Conservation (phyloP, 163 green algal species). For the Picocystis sp. region DNA sequence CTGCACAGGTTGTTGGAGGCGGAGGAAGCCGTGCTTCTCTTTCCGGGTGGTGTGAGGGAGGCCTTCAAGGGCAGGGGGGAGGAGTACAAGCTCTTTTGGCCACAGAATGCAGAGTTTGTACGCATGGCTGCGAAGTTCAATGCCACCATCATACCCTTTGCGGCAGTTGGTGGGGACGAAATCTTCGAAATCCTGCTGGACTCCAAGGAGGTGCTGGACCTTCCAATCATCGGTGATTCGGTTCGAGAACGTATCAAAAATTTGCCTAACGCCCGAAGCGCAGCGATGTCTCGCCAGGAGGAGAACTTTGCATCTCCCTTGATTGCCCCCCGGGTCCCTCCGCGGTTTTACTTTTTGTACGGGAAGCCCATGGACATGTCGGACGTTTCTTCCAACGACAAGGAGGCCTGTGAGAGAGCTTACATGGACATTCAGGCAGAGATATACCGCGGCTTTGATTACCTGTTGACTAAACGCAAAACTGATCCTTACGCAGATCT, state of each 20-base stretch:
- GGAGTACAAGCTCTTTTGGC: constrained; percentile 86
- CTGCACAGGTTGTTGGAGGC: constrained; percentile 42
- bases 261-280: constrained; percentile 8
- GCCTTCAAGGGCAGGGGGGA: constrained; percentile 60
- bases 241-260: constrained; percentile 13
- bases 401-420: constrained; percentile 23
- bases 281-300: constrained; percentile 5
- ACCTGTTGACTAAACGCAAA: constrained; percentile 44
- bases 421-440: constrained; percentile 36
- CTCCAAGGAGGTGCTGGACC: constrained; percentile 37
- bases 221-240: constrained; percentile 42
- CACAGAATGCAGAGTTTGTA: constrained; percentile 23
- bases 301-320: constrained; percentile 52
- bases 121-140: constrained; percentile 36
- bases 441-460: constrained; percentile 53
- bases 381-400: constrained; percentile 20
- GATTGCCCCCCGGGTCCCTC: constrained; percentile 30
- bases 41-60: constrained; percentile 68
- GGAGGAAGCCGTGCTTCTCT: constrained; percentile 44
- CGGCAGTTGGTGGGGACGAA: constrained; percentile 66
- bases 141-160: constrained; percentile 82
- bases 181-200: constrained; percentile 31
- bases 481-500: background rate
- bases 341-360: constrained; percentile 81
- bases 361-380: constrained; percentile 49